Evolutionary conservation across 2,329 filamentous ascomycete genomes (phyloP).

Genomic region (Triangularia verruculosa): DNA sequence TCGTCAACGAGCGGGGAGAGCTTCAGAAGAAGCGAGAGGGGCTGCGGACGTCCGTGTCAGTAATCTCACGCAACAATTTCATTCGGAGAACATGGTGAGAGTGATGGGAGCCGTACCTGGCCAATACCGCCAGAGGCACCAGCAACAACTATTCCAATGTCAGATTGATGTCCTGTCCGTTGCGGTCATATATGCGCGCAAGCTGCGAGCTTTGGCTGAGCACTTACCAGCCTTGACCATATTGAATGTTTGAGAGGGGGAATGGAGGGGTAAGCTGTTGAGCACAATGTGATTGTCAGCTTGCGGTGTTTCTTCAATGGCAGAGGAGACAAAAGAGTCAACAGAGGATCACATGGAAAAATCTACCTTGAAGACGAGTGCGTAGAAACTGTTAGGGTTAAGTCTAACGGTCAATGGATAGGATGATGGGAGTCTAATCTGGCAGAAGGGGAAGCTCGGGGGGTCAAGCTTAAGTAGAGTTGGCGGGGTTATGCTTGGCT

Average conservation of each 20-base stretch:
- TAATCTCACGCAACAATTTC: not conserved
- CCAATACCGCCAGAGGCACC: constrained; percentile 98
- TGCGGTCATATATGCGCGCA: not conserved
- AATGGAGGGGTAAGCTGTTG: constrained; percentile 27
- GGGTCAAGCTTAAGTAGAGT: constrained; percentile 21
- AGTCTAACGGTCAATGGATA: not conserved
- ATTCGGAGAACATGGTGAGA: not conserved
- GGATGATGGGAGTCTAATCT: not conserved
- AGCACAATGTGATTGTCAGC: constrained; percentile 14
- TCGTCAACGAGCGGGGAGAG: constrained; percentile 82
- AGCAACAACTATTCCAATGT: constrained; percentile 64
- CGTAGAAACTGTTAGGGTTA: not conserved
- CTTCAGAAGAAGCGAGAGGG: constrained; percentile 95
- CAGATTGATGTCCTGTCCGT: constrained; percentile 19
- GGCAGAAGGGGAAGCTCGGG: constrained; percentile 2
- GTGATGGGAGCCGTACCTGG: constrained; percentile 60
- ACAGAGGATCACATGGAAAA: not conserved
- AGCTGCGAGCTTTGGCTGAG: not conserved
- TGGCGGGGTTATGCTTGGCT: constrained; percentile 20
- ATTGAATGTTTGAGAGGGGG: constrained; percentile 26
- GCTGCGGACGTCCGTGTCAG: constrained; percentile 51
- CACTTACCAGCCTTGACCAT: constrained; percentile 41
- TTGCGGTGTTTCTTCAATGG: not conserved
- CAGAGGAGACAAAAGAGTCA: not conserved
- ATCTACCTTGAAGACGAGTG: not conserved